These are phyloP conservation scores for Colletotrichum lentis DNA, from an alignment of 2,329 filamentous ascomycete species.

Conservation along the genomic window DNA sequence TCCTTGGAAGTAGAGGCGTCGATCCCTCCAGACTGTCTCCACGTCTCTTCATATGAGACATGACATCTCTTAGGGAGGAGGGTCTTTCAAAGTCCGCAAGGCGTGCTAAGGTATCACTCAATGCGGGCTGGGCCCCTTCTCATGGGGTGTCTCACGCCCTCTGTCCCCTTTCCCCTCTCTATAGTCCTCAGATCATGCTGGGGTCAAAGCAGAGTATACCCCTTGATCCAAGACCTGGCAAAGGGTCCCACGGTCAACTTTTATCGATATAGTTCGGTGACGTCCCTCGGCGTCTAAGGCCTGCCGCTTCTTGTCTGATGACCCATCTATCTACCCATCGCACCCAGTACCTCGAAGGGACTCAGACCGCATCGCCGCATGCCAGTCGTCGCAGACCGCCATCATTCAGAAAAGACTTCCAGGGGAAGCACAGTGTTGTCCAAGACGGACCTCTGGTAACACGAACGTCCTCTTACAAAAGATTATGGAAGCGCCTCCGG, in stretches of 20 bases:
- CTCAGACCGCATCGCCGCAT: not conserved
- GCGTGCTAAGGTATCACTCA: slow-evolving; percentile 15
- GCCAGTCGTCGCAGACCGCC: not conserved
- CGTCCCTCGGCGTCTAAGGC: not conserved
- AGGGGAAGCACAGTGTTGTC: not conserved
- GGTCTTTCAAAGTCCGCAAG: slow-evolving; percentile 6
- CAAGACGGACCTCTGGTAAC: not conserved
- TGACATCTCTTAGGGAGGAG: slow-evolving; percentile 4
- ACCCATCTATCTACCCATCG: not conserved
- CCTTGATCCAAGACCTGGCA: not conserved
- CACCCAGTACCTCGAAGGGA: not conserved
- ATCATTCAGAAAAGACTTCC: not conserved
- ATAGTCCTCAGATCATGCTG: slow-evolving; percentile 4
- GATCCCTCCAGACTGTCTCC: slow-evolving; percentile 28
- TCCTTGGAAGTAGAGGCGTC: slow-evolving; percentile 23
- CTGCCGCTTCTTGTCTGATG: not conserved
- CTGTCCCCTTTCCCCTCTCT: not conserved
- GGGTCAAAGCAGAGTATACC: not conserved
- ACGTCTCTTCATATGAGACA: slow-evolving; percentile 26
- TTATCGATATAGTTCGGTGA: slow-evolving; percentile 16
- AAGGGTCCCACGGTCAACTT: not conserved
- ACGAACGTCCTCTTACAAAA: not conserved
- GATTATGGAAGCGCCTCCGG: slow-evolving; percentile 34
- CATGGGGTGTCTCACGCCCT: slow-evolving; percentile 24
- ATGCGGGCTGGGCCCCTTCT: slow-evolving; percentile 10